These are phyloP conservation scores for Sarcodon aspratus DNA, from an alignment of 768 basidiomycete genomes.

Conservation along the genomic window DNA sequence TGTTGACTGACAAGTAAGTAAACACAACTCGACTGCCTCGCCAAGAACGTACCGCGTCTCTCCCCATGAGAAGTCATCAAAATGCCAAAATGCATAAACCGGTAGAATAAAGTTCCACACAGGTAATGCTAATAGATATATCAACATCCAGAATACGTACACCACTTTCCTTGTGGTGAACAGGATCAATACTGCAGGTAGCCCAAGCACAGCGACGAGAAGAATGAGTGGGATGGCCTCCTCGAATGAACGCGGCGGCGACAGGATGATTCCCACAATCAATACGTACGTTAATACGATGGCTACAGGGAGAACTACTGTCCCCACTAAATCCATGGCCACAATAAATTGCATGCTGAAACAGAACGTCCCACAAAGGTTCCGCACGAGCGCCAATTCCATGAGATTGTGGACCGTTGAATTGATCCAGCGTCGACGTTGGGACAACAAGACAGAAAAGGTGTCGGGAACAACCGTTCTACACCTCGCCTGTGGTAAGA, in stretches of 20 bases:
- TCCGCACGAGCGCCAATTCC: constrained; percentile 94
- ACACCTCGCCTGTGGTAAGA: constrained; percentile 91
- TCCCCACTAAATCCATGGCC: constrained; percentile 91
- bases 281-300: constrained; percentile 85
- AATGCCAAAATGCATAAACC: constrained; percentile 97
- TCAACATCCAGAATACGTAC: constrained; percentile 97
- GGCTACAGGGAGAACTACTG: constrained; percentile 88
- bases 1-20: constrained; percentile 17
- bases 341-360: constrained; percentile 99
- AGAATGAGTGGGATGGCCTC: constrained; percentile 92
- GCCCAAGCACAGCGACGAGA: constrained; percentile 81
- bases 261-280: constrained; percentile 68
- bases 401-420: constrained; percentile 99
- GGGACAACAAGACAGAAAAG: constrained; percentile 85
- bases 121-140: constrained; percentile 86
- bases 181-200: constrained; percentile 86
- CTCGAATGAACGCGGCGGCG: constrained; percentile 76
- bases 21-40: background rate
- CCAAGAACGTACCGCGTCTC: constrained; percentile 69
- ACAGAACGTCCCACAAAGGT: constrained; percentile 98
- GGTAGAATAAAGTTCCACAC: constrained; percentile 95
- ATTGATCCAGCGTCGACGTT: constrained; percentile 98
- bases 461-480: constrained; percentile 95
- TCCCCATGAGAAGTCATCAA: constrained; percentile 99
- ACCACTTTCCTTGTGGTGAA: constrained; percentile 92